These are phyloP conservation scores for Vigna hirtella DNA, from an alignment of 306 rosid genomes.

Conservation along the genomic window DNA sequence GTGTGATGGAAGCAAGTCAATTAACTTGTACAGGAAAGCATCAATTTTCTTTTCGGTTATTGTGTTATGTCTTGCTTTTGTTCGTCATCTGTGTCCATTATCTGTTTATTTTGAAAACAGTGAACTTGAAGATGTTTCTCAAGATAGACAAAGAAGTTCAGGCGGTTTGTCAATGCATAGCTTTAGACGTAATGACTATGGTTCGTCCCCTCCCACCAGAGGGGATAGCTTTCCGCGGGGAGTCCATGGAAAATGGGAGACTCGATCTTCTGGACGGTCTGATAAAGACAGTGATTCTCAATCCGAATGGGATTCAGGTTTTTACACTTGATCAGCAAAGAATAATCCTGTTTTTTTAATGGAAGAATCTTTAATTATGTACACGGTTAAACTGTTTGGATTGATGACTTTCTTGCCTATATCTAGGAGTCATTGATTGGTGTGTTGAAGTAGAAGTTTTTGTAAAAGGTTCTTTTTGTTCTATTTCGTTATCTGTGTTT, in stretches of 20 bases:
- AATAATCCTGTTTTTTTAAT: background rate
- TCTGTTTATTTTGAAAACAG: constrained; percentile 49
- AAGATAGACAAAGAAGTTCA: constrained; percentile 71
- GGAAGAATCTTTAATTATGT: background rate
- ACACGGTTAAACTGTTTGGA: constrained; percentile 24
- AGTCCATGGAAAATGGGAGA: constrained; percentile 83
- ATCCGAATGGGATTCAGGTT: constrained; percentile 88
- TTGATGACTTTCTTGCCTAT: constrained; percentile 9
- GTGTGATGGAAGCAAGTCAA: background rate
- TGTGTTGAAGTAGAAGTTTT: constrained; percentile 36
- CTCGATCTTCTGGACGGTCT: constrained; percentile 77
- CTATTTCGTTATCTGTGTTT: constrained; percentile 39
- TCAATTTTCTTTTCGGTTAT: background rate
- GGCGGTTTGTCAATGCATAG: constrained; percentile 66
- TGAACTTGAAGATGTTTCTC: constrained; percentile 77
- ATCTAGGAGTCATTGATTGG: constrained; percentile 23
- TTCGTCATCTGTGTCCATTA: background rate
- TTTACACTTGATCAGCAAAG: constrained; percentile 42
- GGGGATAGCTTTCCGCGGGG: constrained; percentile 78
- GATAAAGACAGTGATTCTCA: constrained; percentile 87
- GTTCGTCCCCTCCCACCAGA: constrained; percentile 89
- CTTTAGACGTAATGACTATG: constrained; percentile 68
- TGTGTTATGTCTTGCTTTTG: constrained; percentile 42
- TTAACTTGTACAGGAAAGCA: background rate
- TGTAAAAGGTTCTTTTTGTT: constrained; percentile 30